Conservation (phyloP, 192 early-diverging fungal species). For the Coemansia erecta region DNA sequence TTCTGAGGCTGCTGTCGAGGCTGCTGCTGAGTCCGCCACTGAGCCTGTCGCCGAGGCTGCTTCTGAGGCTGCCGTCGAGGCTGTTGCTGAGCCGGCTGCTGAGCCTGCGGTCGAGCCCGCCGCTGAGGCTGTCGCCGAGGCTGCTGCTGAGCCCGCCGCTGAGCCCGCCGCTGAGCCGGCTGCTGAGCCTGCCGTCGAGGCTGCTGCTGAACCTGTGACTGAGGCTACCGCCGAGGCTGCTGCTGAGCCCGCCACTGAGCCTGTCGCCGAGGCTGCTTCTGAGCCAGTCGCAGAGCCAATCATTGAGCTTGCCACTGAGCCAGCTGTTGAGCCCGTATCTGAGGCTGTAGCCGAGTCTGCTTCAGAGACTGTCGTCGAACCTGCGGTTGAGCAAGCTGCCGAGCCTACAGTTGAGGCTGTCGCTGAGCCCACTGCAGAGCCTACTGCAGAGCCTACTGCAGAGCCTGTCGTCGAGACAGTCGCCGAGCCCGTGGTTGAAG, state of each 20-base stretch:
- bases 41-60: neutral
- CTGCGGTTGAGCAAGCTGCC: neutral
- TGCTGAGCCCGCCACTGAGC: too few species aligned
- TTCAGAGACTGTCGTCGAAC: neutral
- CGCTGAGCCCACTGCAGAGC: neutral
- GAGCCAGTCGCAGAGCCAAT: too few species aligned
- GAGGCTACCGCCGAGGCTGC: too few species aligned
- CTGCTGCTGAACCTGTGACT: too few species aligned
- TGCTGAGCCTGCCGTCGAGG: too few species aligned
- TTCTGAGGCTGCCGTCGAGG: neutral
- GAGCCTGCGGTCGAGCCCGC: neutral
- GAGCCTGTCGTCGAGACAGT: neutral
- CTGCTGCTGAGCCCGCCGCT: neutral
- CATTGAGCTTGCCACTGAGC: too few species aligned
- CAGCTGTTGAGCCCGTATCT: neutral
- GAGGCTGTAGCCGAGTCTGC: neutral
- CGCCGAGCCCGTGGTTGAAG: constrained; percentile 1
- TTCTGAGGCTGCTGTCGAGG: neutral
- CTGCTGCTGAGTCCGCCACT: neutral
- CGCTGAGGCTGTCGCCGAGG: constrained; percentile 7
- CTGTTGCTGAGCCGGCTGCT: neutral
- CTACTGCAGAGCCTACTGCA: neutral
- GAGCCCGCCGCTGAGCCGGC: neutral
- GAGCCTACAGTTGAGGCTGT: neutral
- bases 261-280: too few species aligned